These are phyloP conservation scores for Apiospora rasikravindrae DNA, from an alignment of 2,329 filamentous ascomycete species.

Conservation along the genomic window DNA sequence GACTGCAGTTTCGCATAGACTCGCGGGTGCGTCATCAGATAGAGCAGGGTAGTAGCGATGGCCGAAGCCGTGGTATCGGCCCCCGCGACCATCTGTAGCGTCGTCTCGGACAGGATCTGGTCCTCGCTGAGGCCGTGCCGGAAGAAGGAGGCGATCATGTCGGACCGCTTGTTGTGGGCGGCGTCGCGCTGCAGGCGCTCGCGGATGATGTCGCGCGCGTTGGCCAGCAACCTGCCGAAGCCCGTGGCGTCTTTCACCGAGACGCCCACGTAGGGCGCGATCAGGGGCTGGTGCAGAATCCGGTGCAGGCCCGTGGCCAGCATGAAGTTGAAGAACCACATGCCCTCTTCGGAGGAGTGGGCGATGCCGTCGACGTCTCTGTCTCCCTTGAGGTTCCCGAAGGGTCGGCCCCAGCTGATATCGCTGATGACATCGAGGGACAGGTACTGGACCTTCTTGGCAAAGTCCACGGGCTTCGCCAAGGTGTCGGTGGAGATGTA, in stretches of 20 bases:
- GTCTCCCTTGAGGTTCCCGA: conserved; percentile 50
- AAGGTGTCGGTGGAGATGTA: conserved; percentile 1
- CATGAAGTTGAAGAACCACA: not conserved
- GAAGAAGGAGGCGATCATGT: conserved; percentile 43
- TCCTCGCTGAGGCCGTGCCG: conserved; percentile 46
- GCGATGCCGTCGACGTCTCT: conserved; percentile 50
- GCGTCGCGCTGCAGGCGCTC: not conserved
- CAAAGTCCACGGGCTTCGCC: conserved; percentile 12
- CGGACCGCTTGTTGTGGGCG: not conserved
- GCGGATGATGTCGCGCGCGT: conserved; percentile 15
- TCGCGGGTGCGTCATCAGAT: conserved; percentile 51
- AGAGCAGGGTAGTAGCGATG: conserved; percentile 54
- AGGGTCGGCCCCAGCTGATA: conserved; percentile 50
- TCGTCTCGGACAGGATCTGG: conserved; percentile 46
- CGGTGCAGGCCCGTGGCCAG: not conserved
- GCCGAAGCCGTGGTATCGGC: conserved; percentile 59
- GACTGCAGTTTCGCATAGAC: conserved; percentile 48
- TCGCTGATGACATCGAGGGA: conserved; percentile 54
- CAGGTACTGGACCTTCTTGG: not conserved
- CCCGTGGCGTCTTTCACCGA: not conserved
- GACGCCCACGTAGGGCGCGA: not conserved
- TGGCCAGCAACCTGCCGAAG: not conserved
- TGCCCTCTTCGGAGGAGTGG: conserved; percentile 22
- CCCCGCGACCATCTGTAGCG: conserved; percentile 35
- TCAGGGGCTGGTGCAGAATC: not conserved